Evolutionary conservation across 768 basidiomycete species (phyloP).

Genomic region (Macrolepiota albuminosa): DNA sequence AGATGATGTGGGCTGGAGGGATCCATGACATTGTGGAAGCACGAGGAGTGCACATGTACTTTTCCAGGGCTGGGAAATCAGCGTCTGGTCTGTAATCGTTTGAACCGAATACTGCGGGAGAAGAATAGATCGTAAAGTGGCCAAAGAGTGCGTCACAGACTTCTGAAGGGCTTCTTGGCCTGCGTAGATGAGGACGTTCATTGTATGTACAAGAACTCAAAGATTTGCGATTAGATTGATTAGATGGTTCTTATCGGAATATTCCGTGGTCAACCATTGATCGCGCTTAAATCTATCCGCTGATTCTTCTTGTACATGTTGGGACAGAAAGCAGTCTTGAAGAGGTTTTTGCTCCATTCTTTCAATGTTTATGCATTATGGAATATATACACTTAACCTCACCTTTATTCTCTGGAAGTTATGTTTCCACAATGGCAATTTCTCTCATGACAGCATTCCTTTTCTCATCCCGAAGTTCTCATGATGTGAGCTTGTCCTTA

Average conservation of each 20-base stretch:
- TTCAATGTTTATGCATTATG: neutral
- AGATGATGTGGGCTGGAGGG: conserved; percentile 31
- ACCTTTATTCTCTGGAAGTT: neutral
- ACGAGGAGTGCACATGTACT: conserved; percentile 73
- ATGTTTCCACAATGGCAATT: neutral
- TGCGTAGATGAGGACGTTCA: conserved; percentile 76
- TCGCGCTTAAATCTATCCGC: neutral
- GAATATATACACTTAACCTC: neutral
- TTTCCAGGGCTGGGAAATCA: conserved; percentile 75
- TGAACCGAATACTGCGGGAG: conserved; percentile 78
- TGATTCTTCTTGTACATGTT: neutral
- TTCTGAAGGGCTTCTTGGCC: conserved; percentile 54
- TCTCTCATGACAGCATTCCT: neutral
- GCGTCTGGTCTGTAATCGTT: conserved; percentile 47
- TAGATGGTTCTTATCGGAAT: neutral
- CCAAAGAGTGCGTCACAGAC: conserved; percentile 37
- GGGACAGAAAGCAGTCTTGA: neutral
- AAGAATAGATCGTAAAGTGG: conserved; percentile 51
- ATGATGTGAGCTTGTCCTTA: neutral
- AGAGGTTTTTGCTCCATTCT: neutral
- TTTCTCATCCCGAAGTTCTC: neutral
- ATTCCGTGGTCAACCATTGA: neutral
- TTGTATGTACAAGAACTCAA: conserved; percentile 19
- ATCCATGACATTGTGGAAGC: conserved; percentile 57
- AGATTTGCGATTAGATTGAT: neutral